Conservation (phyloP, 352 stramenopile genomes). For the Phytophthora europaea region DNA sequence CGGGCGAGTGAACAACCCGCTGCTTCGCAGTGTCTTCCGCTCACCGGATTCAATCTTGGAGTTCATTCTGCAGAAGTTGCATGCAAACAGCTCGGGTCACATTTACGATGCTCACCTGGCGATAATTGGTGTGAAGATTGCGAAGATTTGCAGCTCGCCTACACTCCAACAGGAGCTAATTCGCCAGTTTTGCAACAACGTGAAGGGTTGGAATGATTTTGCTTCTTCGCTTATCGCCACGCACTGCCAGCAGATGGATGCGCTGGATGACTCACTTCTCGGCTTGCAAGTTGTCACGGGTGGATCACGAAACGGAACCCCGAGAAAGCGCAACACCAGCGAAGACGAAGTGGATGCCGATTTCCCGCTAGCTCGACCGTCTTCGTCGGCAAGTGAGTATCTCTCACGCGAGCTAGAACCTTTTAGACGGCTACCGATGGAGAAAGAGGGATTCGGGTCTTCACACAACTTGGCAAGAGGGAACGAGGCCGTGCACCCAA, state of each 20-base stretch:
- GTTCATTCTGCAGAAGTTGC: conserved; percentile 77
- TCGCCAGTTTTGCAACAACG: conserved; percentile 74
- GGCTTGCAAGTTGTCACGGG: conserved; percentile 31
- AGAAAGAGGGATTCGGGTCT: conserved; percentile 80
- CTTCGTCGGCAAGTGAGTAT: conserved; percentile 76
- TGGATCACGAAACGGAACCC: conserved; percentile 23
- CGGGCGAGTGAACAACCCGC: conserved; percentile 78
- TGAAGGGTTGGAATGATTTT: conserved; percentile 75
- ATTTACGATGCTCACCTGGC: conserved; percentile 78
- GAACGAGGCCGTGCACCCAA: conserved; percentile 68
- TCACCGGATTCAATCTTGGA: conserved; percentile 72
- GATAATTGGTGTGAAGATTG: conserved; percentile 84
- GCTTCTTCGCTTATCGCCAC: conserved; percentile 70
- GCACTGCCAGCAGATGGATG: conserved; percentile 84
- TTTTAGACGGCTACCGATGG: conserved; percentile 71
- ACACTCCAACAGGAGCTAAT: conserved; percentile 83
- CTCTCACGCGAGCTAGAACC: conserved; percentile 71
- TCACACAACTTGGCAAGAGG: conserved; percentile 66
- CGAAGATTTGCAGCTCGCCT: conserved; percentile 81
- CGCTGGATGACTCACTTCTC: conserved; percentile 64
- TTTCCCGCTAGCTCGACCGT: conserved; percentile 60
- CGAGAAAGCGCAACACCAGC: conserved; percentile 35
- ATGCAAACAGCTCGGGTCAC: conserved; percentile 57
- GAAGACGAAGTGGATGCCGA: conserved; percentile 60
- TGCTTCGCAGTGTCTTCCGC: conserved; percentile 77